Base-by-base conservation (phyloP, 2,329 filamentous ascomycete species). In the Fusarium tricinctum region DNA sequence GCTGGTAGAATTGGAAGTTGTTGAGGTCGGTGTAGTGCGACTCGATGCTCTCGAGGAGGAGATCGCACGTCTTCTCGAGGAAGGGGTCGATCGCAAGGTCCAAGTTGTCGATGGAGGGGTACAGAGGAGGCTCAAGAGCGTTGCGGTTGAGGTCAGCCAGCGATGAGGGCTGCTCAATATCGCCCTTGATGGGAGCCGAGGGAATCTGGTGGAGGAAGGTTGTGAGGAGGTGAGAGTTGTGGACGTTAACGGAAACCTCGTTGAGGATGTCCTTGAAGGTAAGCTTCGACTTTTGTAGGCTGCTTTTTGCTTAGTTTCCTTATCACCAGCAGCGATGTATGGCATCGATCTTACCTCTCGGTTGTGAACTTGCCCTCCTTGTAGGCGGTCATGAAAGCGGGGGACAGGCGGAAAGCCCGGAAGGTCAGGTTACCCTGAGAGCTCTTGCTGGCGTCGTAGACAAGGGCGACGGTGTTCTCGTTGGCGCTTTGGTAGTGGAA, bases 361-460 rank as follows among this genome's bases (percentile, higher is more conserved):
- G 94, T 95, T 38, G 93, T 97, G 85, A 99, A 99, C 83, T 98
- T 98, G 81, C 89, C 90, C 87, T 99, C 96, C 86, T 97, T 97
- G 84, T 92, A 97, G 13, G 94, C 93, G 43, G 89, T 83, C 88
- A 98, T 93, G 81, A 99, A 98, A 69, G 86, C 86, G 42, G 88
- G 85, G n/a, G 93, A 95, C 68, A 99, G 85, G 75, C 93, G 90
- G 88, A 97, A 98, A 47, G 96, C 96, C 75, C 94, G 89, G 75
- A 99, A 84, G 80, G 92, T 97, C 72, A 98, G 83, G 72, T 92
- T 91, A 40, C 96, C 96, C 82, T 97, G 94, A 12, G 94, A 93
- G 80, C 94, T 97, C 80, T 94, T 89, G 88, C 93, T 97, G 73
- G 97, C 92, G 78, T 99, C 96, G 82, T 98, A 94, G 38, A 99